These are phyloP conservation scores for Entomortierella chlamydospora DNA, from an alignment of 192 early-diverging fungal species.

Conservation along the genomic window DNA sequence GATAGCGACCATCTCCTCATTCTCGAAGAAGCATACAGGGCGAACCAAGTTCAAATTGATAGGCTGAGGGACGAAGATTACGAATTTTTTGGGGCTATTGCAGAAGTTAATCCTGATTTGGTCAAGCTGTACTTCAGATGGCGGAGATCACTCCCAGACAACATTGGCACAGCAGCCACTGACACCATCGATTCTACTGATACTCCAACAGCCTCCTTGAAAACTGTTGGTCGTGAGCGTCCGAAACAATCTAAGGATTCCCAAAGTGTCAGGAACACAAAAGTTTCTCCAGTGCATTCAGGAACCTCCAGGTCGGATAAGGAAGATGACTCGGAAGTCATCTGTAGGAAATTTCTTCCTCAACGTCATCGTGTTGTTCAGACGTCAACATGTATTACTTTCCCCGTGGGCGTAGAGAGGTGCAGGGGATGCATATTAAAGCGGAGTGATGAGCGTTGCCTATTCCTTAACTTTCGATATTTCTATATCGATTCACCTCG, in stretches of 20 bases:
- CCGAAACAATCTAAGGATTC: background rate
- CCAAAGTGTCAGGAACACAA: background rate
- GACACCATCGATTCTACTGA: too few relatives aligned
- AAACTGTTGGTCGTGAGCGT: too few relatives aligned
- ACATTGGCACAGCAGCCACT: background rate
- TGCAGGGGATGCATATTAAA: background rate
- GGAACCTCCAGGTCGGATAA: background rate
- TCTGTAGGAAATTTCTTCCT: background rate
- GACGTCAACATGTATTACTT: background rate
- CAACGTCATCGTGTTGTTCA: background rate
- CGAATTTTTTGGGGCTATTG: constrained; percentile 7
- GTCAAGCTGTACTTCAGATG: background rate
- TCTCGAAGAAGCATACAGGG: constrained; percentile 5
- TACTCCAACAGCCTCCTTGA: too few relatives aligned
- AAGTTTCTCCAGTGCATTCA: background rate
- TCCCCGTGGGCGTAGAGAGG: background rate
- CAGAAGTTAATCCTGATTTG: background rate
- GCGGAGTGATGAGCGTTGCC: too few relatives aligned
- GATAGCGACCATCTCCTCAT: background rate
- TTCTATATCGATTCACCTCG: background rate
- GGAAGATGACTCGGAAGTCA: background rate
- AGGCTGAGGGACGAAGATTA: background rate
- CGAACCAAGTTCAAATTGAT: background rate
- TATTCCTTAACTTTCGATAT: constrained; percentile 1
- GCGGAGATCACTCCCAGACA: background rate